These are phyloP conservation scores for Lyophyllum atratum DNA, from an alignment of 768 basidiomycete species.

Conservation along the genomic window DNA sequence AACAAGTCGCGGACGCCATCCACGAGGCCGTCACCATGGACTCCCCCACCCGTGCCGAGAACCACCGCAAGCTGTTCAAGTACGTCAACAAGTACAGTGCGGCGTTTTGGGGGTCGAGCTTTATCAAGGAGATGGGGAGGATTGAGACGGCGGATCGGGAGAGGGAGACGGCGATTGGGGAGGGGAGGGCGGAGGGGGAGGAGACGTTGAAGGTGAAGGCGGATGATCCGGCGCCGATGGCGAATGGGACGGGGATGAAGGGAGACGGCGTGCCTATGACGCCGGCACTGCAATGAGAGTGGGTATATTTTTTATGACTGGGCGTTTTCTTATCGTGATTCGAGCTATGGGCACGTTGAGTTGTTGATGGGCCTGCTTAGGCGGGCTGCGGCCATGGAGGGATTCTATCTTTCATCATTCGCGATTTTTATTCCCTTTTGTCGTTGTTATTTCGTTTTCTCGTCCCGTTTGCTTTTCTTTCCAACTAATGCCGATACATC, in stretches of 20 bases:
- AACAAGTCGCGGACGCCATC: constrained; percentile 97
- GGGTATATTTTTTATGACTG: background rate
- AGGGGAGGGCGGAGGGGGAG: background rate
- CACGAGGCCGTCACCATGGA: constrained; percentile 93
- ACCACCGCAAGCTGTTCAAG: constrained; percentile 94
- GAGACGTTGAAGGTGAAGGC: background rate
- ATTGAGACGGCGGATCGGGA: constrained; percentile 46
- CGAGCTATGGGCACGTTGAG: background rate
- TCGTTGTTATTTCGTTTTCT: background rate
- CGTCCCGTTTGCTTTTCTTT: background rate
- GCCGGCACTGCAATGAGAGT: background rate
- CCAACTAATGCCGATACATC: background rate
- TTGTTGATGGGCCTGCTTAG: background rate
- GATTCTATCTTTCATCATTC: background rate
- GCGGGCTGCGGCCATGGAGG: background rate
- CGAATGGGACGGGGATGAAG: constrained; percentile 5
- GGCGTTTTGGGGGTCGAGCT: constrained; percentile 89
- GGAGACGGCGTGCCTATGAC: constrained; percentile 8
- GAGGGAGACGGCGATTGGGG: constrained; percentile 29
- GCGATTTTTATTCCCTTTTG: constrained; percentile 4
- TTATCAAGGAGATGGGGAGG: constrained; percentile 81
- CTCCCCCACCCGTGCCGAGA: constrained; percentile 78
- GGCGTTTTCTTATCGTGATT: background rate
- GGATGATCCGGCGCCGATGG: background rate
- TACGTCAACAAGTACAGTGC: constrained; percentile 96